Base-by-base conservation (phyloP, 2,329 filamentous ascomycete genomes). In the Fusarium sp. region DNA sequence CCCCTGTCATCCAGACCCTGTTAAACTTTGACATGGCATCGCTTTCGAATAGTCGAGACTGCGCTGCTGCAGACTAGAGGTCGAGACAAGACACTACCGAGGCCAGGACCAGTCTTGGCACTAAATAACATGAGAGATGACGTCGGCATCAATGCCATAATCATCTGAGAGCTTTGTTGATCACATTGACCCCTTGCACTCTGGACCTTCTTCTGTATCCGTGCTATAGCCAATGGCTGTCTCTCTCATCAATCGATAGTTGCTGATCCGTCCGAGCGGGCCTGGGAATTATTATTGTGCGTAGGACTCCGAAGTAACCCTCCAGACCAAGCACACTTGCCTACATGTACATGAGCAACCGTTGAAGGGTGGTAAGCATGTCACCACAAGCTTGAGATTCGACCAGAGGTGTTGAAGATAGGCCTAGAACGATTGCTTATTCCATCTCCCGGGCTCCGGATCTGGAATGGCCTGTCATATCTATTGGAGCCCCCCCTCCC, bases 21-120 rank as follows among this genome's bases (percentile, higher is more conserved):
- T 56, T 56, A 64, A 30, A 52, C 62, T 63, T 59, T 53, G 47
- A 21, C 67, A 47, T 71, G 37, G 47, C 60, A 64, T 44, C 25
- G 25, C 54, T 46, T 64, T 72, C 30, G 69, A 71, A 72, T 60
- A 72, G 69, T 69, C 59, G 60, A 64, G 70, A 72, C 69, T 72
- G 67, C 43, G 42, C 42, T 67, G 35, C 40, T 10, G 18, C 32
- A 44, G 35, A 67, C 71, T 72, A 74, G 56, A 59, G 71, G 66
- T 69, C 71, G 54, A 65, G 71, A 59, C 71, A 61, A 53, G 59
- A 30, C 67, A 71, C 71, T 71, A 73, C 53, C 43, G 23, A 73
- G 56, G 57, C 32, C 70, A 71, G 54, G 70, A 40, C 70, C 60
- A 67, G 60, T 61, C 60, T 56, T 50, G 64, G 37, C 53, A 44